phyloP scores from a whole-genome alignment of 176 grass and related monocot genomes.

The Rhynchospora breviuscula region DNA sequence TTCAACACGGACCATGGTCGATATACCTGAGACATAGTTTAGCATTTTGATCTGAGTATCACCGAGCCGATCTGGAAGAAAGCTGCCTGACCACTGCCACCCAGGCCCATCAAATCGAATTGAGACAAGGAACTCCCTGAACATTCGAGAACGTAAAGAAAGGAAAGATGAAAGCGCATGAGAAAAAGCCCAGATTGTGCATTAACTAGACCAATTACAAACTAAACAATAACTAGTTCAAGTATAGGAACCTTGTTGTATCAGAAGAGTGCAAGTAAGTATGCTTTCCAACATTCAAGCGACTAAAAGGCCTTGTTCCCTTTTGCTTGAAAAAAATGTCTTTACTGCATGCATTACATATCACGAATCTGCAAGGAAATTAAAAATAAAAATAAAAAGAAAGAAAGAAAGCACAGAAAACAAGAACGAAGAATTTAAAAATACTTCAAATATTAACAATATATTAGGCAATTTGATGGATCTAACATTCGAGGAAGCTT shows the following conservation, averaged over 20 bases:
- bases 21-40: constrained; percentile 69
- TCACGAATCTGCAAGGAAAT: constrained; percentile 64
- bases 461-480: neutral
- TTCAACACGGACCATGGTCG: constrained; percentile 94
- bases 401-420: constrained; percentile 19
- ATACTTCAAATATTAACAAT: constrained; percentile 13
- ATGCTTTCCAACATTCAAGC: constrained; percentile 71
- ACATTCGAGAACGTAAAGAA: constrained; percentile 28
- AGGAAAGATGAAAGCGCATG: constrained; percentile 9
- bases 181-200: neutral
- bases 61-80: constrained; percentile 77
- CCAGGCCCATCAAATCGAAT: constrained; percentile 88
- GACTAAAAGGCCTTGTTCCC: constrained; percentile 69
- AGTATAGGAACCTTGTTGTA: constrained; percentile 55
- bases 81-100: constrained; percentile 96
- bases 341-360: constrained; percentile 93
- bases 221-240: neutral
- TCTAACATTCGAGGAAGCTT: neutral
- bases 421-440: constrained; percentile 10
- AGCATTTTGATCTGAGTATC: constrained; percentile 96
- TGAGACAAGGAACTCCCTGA: constrained; percentile 85
- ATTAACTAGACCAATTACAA: neutral
- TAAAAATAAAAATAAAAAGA: neutral
- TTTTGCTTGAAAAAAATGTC: constrained; percentile 85
- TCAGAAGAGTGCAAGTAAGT: constrained; percentile 92